Conservation (phyloP, 192 early-diverging fungal species). For the Coemansia sp. region DNA sequence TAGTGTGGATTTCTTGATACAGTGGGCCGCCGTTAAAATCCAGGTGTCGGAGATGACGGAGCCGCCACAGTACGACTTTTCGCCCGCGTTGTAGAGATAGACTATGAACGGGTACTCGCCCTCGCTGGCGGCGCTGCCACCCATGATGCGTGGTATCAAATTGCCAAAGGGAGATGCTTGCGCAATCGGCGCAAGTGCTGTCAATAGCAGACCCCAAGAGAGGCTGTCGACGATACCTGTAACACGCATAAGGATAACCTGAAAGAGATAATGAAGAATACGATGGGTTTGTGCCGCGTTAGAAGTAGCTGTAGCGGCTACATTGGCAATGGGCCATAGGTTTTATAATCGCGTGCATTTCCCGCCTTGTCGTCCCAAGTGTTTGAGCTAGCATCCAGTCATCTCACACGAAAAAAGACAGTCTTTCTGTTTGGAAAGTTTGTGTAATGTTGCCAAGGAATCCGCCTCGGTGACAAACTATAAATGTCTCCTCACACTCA, state of each 20-base stretch:
- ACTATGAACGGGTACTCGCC: conserved; percentile 50
- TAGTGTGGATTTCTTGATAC: conserved; percentile 31
- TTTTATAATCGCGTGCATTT: background rate
- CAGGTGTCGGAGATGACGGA: conserved; percentile 47
- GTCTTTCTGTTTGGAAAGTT: background rate
- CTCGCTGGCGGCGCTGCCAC: conserved; percentile 31
- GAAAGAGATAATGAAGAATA: background rate
- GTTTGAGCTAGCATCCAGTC: background rate
- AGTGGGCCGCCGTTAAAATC: conserved; percentile 57
- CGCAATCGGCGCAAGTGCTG: background rate
- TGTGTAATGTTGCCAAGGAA: conserved; percentile 8
- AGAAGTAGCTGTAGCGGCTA: background rate
- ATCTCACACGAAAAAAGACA: background rate
- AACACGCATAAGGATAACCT: background rate
- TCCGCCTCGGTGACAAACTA: background rate
- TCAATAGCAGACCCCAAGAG: background rate
- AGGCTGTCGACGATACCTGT: background rate
- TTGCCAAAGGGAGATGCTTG: background rate
- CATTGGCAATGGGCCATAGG: background rate
- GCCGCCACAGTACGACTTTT: conserved; percentile 48
- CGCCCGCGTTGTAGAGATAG: conserved; percentile 33
- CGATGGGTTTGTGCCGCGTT: background rate
- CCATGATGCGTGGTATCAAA: conserved; percentile 47
- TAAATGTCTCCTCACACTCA: background rate
- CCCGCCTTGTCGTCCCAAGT: background rate